Evolutionary conservation across 2,329 filamentous ascomycete genomes (phyloP), one percentile per base, ranked within the genome.

Genomic region (Chaetomium globosum): DNA sequence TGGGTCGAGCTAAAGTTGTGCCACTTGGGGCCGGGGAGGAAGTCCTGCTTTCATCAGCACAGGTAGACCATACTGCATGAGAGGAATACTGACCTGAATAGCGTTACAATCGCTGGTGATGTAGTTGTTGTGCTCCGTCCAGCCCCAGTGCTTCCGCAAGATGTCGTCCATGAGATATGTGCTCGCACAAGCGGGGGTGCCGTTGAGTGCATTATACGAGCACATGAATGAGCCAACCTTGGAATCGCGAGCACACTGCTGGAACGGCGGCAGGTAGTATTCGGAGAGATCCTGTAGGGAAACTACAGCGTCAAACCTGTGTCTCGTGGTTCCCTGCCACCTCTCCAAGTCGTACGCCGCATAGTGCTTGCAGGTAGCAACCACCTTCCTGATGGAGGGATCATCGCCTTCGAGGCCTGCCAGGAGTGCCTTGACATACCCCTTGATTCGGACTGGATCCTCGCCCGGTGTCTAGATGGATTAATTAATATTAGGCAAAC

Each of bases 191-290:
- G 69, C 67, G 4, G 71, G 88, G 0, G 86, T 80, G 0, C 88
- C 88, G 64, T 91, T 89, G 49, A 91, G 79, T 0, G 86, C 78
- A 68, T 90, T 87, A 73, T 88, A 87, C 0, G 81, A 82, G 70
- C 85, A 87, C 85, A 87, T 87, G 68, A 88, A 78, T 39, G 86
- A 87, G 19, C 80, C 79, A 3, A 83, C 83, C 54, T 82, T 80
- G 3, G 82, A 81, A 71, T 87, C 84, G 12, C 83, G 79, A 53
- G 82, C 85, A 74, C 87, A 89, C 73, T 81, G 81, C 71, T 88
- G 79, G 76, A 91, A 91, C 0, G 87, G 82, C 1, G 85, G 87
- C 49, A 89, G 80, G 71, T 89, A 90, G 75, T 90, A 91, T 70
- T 90, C 88, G 0, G 83, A 80, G 4, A 91, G 76, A 66, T 91